phyloP scores from a whole-genome alignment of 2,329 filamentous ascomycete species.

The Furcasterigmium furcatum region DNA sequence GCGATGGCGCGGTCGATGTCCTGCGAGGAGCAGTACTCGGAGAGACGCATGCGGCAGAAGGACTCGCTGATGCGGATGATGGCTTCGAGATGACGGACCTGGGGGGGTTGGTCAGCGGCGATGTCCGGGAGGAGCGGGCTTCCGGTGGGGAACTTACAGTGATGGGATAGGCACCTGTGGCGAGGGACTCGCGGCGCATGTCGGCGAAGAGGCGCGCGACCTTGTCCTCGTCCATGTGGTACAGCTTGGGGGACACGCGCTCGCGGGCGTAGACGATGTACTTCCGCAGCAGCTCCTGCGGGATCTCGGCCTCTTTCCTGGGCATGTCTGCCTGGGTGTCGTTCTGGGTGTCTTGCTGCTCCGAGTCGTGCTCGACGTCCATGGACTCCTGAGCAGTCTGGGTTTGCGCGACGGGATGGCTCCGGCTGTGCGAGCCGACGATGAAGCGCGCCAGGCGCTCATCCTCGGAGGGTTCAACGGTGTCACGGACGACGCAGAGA shows the following conservation, averaged over 20 bases:
- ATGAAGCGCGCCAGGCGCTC: conserved; percentile 93
- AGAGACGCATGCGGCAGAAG: conserved; percentile 97
- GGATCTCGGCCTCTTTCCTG: conserved; percentile 66
- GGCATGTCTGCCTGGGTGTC: conserved; percentile 29
- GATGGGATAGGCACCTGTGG: conserved; percentile 95
- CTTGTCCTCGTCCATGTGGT: conserved; percentile 98
- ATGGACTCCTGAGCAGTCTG: conserved; percentile 52
- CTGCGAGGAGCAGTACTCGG: conserved; percentile 83
- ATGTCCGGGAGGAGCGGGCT: too few relatives aligned
- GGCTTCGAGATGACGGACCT: conserved; percentile 96
- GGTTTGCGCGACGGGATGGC: conserved; percentile 62
- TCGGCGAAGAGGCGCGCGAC: conserved; percentile 90
- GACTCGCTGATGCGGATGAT: conserved; percentile 94
- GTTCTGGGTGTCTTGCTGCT: conserved; percentile 15
- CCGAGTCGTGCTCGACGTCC: conserved; percentile 59
- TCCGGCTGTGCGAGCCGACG: conserved; percentile 87
- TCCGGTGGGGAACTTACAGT: too few relatives aligned
- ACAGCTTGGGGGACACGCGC: conserved; percentile 85
- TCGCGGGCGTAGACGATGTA: conserved; percentile 96
- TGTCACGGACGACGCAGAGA: conserved; percentile 91
- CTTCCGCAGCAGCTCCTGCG: conserved; percentile 87
- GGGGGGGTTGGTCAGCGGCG: too few relatives aligned
- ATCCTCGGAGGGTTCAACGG: conserved; percentile 87
- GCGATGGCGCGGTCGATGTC: conserved; percentile 98
- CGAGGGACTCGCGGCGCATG: conserved; percentile 89